Evolutionary conservation across 2,329 filamentous ascomycete genomes (phyloP), one percentile per base, ranked within the genome.

Genomic region (Pseudopithomyces chartarum): DNA sequence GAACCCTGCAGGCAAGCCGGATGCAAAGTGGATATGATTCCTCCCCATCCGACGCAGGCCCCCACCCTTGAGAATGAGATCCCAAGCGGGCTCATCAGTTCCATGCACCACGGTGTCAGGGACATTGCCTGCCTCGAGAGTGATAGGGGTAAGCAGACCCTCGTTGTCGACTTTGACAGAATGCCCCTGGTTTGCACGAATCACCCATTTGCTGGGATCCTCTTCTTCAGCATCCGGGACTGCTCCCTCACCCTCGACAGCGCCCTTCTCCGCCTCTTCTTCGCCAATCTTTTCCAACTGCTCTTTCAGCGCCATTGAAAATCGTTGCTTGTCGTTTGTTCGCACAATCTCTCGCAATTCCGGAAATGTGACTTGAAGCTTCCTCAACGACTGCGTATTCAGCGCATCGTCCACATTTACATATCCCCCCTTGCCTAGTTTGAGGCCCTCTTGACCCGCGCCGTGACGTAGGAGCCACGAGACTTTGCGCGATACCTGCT

Each of bases 151-250:
- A 2, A 97, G 84, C 2, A 96, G 83, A 0, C 84, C 84, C 45
- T 88, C 85, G n/a, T 86, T 86, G 26, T 91, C 88, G 34, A 88
- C 79, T 69, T 87, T 86, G 71, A 99, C 90, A 67, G 87, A 92
- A 80, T 98, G 95, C 53, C 95, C 95, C 79, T 98, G 95, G 71
- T 96, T 97, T 26, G 95, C 95, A 68, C 95, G 92, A 78, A 99
- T 97, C 32, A 96, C 82, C 80, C 88, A 97, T 74, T 90, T 82
- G 0, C 82, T 57, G 49, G 6, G 32, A 10, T 59, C 51, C 11
- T 17, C 40, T 15, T 56, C 52, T 1, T 52, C 26, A 29, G 58
- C 29, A 39, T 49, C 39, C 0, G 45, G 51, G 2, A 61, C 49
- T 1, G 65, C 62, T 6, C 75, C 83, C 43, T 84, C 85, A 51